Conservation (phyloP, 2,329 filamentous ascomycete genomes). For the Penicillium palitans region DNA sequence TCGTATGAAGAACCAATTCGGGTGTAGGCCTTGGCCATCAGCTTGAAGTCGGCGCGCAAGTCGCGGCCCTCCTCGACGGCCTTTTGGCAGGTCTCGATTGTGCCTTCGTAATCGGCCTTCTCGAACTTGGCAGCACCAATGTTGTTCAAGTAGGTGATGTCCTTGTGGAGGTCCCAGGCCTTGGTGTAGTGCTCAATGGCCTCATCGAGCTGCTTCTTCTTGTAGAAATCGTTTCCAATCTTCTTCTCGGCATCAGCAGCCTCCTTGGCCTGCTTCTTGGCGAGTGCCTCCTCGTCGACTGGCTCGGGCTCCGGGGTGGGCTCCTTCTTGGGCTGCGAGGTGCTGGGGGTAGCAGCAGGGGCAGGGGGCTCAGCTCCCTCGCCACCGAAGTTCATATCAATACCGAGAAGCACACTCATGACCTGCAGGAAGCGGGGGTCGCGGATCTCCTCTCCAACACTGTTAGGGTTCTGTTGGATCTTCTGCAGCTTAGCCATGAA, state of each 20-base stretch:
- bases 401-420: constrained; percentile 86
- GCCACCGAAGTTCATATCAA: constrained; percentile 77
- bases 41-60: constrained; percentile 94
- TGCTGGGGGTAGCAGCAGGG: constrained; percentile 64
- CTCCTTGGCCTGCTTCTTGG: constrained; percentile 87
- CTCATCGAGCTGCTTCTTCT: constrained; percentile 95
- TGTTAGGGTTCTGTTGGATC: constrained; percentile 76
- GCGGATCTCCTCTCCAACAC: constrained; percentile 75
- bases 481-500: constrained; percentile 91
- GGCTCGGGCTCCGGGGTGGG: constrained; percentile 64
- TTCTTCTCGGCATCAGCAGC: constrained; percentile 94
- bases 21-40: constrained; percentile 94
- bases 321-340: constrained; percentile 55
- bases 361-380: constrained; percentile 60
- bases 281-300: constrained; percentile 77
- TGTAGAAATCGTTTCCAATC: constrained; percentile 91
- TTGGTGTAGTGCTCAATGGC: constrained; percentile 93
- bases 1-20: constrained; percentile 94
- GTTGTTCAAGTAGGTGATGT: constrained; percentile 98
- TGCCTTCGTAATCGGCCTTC: constrained; percentile 88
- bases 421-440: constrained; percentile 93
- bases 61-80: constrained; percentile 87
- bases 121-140: constrained; percentile 91
- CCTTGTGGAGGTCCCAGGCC: constrained; percentile 92
- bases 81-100: constrained; percentile 82